These are phyloP conservation scores for Populus alba DNA, from an alignment of 345 rosid species.

Conservation along the genomic window DNA sequence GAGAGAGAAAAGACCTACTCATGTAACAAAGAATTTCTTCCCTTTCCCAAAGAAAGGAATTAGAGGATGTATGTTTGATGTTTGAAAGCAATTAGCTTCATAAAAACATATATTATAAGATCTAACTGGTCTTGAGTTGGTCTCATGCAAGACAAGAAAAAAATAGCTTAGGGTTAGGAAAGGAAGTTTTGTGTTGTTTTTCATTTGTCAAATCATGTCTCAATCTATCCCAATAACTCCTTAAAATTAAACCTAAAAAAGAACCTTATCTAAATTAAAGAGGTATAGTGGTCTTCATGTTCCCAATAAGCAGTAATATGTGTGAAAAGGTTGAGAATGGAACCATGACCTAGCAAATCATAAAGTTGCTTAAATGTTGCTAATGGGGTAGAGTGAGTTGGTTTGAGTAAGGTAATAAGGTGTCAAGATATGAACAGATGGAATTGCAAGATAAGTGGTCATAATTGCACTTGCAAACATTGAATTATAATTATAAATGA, in stretches of 20 bases:
- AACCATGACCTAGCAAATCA: neutral
- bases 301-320: neutral
- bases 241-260: too few species aligned
- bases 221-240: too few species aligned
- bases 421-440: constrained; percentile 1
- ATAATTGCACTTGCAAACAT: constrained; percentile 5
- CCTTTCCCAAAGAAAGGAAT: neutral
- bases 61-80: neutral
- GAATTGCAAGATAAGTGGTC: neutral
- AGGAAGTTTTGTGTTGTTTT: neutral
- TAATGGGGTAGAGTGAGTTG: constrained; percentile 12
- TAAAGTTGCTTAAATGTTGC: neutral
- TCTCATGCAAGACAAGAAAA: neutral
- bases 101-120: too few species aligned
- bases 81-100: neutral
- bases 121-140: neutral
- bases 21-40: neutral
- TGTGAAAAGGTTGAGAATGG: neutral
- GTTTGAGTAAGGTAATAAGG: constrained; percentile 9
- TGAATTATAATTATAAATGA: too few species aligned
- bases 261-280: too few species aligned
- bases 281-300: too few species aligned
- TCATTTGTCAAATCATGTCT: neutral
- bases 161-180: neutral
- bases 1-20: neutral